A percentile compares a stretch with the other conserved stretches of the same genome.
phyloP scores from a whole-genome alignment of 805 yeast species.

The Metschnikowia bowlesiae region DNA sequence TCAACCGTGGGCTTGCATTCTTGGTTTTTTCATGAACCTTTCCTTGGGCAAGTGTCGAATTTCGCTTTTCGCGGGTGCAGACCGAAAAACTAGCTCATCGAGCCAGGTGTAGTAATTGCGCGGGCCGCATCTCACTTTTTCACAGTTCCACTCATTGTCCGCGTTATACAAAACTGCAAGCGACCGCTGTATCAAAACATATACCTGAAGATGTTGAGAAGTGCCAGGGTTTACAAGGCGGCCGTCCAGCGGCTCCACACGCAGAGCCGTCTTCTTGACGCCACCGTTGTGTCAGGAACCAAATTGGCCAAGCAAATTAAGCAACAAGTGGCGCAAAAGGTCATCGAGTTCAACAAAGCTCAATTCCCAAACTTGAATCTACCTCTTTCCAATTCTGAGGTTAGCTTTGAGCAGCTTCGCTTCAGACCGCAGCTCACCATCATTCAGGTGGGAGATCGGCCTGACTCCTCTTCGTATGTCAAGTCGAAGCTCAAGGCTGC shows the following conservation, averaged over 20 bases:
- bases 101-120: neutral
- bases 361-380: slow-evolving; percentile 21
- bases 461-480: slow-evolving; percentile 89
- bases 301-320: slow-evolving; percentile 38
- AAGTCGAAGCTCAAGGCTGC: slow-evolving; percentile 90
- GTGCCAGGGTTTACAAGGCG: slow-evolving; percentile 9
- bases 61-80: neutral
- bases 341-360: slow-evolving; percentile 31
- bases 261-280: slow-evolving; percentile 21
- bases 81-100: slow-evolving; percentile 3
- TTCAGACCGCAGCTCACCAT: slow-evolving; percentile 78
- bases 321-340: slow-evolving; percentile 36
- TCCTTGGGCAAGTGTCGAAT: neutral
- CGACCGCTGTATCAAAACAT: neutral
- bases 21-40: too few relatives aligned
- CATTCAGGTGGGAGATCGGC: slow-evolving; percentile 84
- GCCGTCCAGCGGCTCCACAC: slow-evolving; percentile 11
- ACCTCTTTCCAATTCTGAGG: slow-evolving; percentile 15
- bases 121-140: neutral
- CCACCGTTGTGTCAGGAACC: slow-evolving; percentile 40
- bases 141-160: neutral
- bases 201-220: slow-evolving; percentile 9
- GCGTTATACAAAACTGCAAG: neutral
- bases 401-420: slow-evolving; percentile 27
- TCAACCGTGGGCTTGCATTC: too few relatives aligned